Evolutionary conservation across 306 rosid genomes (phyloP).

Genomic region (Sechiopsis laciniata): DNA sequence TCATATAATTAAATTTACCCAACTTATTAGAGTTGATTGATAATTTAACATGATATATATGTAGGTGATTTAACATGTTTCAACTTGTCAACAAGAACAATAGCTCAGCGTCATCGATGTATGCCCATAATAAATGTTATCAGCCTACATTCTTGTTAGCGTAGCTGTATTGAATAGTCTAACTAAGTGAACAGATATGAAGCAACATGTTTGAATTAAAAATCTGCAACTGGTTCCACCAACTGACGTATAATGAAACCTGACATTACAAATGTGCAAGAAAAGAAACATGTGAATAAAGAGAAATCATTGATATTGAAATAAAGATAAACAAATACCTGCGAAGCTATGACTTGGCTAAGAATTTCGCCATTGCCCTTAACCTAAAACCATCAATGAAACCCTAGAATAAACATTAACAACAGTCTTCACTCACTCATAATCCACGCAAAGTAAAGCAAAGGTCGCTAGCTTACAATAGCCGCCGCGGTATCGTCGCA

Average conservation of each 20-base stretch:
- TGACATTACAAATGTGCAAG: not conserved
- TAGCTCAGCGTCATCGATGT: too few species aligned
- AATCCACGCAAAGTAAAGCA: slow-evolving; percentile 3
- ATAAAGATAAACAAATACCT: slow-evolving; percentile 38
- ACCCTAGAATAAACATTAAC: slow-evolving; percentile 8
- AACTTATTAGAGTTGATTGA: too few species aligned
- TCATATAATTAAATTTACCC: too few species aligned
- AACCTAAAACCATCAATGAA: slow-evolving; percentile 38
- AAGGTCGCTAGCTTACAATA: slow-evolving; percentile 39
- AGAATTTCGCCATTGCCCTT: slow-evolving; percentile 78
- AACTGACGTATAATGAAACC: not conserved
- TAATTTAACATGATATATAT: too few species aligned
- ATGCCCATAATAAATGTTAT: too few species aligned
- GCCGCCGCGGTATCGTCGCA: slow-evolving; percentile 98
- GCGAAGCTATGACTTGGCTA: slow-evolving; percentile 88
- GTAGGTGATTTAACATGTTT: too few species aligned
- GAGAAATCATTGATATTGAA: not conserved
- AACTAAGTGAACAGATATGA: not conserved
- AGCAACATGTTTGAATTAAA: not conserved
- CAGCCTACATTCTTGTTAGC: not conserved
- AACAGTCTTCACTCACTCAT: not conserved
- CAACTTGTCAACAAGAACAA: too few species aligned
- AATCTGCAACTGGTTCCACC: not conserved
- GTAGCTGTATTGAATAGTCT: not conserved
- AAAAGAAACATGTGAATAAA: not conserved